Conservation (phyloP, 2,329 filamentous ascomycete genomes). For the Fusarium dlaminii region DNA sequence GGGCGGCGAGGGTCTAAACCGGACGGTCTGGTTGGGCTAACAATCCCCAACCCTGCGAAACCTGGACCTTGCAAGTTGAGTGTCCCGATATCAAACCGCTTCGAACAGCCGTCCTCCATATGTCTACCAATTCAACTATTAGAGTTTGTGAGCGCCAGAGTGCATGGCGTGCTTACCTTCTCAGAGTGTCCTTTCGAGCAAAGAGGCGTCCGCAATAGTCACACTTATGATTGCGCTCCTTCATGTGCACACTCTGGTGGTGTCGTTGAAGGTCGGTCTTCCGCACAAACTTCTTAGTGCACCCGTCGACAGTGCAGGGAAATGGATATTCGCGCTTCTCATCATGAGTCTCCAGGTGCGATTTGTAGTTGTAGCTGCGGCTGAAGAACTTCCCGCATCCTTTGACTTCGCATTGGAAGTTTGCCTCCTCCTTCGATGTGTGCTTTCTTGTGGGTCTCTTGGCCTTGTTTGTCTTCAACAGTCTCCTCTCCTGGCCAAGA, state of each 20-base stretch:
- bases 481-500: slow-evolving; percentile 33
- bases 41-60: slow-evolving; percentile 30
- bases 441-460: slow-evolving; percentile 59
- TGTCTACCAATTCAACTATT: slow-evolving; percentile 61
- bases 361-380: slow-evolving; percentile 85
- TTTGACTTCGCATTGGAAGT: slow-evolving; percentile 73
- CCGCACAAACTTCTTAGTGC: slow-evolving; percentile 80
- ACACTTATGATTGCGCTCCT: slow-evolving; percentile 75
- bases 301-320: slow-evolving; percentile 70
- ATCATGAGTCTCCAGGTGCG: slow-evolving; percentile 86
- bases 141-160: neutral
- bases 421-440: slow-evolving; percentile 75
- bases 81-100: slow-evolving; percentile 68
- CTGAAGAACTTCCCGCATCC: slow-evolving; percentile 83
- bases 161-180: slow-evolving; percentile 65
- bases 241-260: slow-evolving; percentile 76
- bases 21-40: slow-evolving; percentile 28
- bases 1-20: slow-evolving; percentile 29
- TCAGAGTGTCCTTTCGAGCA: slow-evolving; percentile 83
- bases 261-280: slow-evolving; percentile 79
- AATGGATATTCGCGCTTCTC: slow-evolving; percentile 76
- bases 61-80: slow-evolving; percentile 55
- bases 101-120: slow-evolving; percentile 79
- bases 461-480: slow-evolving; percentile 38
- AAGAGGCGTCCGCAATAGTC: slow-evolving; percentile 76